These are phyloP conservation scores for Fusarium sp. DNA, from an alignment of 2,329 filamentous ascomycete genomes.

Conservation along the genomic window DNA sequence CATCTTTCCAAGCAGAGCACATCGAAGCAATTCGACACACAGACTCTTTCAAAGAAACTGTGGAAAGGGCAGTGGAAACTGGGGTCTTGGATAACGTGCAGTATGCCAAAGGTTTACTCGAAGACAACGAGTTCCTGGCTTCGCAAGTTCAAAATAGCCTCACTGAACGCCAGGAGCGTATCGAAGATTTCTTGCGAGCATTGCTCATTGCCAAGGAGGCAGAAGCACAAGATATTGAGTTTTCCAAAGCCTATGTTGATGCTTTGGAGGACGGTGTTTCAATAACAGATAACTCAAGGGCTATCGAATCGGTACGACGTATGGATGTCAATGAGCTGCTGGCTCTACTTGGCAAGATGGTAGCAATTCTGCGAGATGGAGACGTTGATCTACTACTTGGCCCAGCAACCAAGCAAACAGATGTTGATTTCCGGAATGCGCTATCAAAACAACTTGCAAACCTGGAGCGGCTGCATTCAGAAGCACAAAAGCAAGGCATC, in stretches of 20 bases:
- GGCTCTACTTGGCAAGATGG: conserved; percentile 42
- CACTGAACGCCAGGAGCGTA: conserved; percentile 50
- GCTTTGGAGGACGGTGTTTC: conserved; percentile 67
- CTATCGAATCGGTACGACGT: conserved; percentile 69
- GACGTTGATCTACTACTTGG: conserved; percentile 52
- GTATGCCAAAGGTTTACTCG: conserved; percentile 60
- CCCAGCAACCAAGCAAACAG: conserved; percentile 48
- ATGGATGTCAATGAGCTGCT: conserved; percentile 55
- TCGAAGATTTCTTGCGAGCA: conserved; percentile 60
- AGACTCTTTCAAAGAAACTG: conserved; percentile 71
- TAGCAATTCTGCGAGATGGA: conserved; percentile 50
- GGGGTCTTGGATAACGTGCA: conserved; percentile 58
- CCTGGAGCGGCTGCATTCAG: conserved; percentile 59
- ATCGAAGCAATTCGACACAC: conserved; percentile 75
- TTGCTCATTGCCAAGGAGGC: conserved; percentile 59
- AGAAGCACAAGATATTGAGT: conserved; percentile 53
- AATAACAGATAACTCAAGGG: conserved; percentile 62
- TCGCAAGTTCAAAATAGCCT: conserved; percentile 51
- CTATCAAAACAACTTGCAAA: conserved; percentile 58
- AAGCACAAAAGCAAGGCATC: conserved; percentile 57
- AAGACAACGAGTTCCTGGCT: conserved; percentile 68
- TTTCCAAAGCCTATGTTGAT: conserved; percentile 69
- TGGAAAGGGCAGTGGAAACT: conserved; percentile 61
- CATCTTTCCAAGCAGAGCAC: conserved; percentile 66
- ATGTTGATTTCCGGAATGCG: conserved; percentile 46